Conservation (phyloP, 1,284 basidiomycete species). For the Austroboletus rostrupii region DNA sequence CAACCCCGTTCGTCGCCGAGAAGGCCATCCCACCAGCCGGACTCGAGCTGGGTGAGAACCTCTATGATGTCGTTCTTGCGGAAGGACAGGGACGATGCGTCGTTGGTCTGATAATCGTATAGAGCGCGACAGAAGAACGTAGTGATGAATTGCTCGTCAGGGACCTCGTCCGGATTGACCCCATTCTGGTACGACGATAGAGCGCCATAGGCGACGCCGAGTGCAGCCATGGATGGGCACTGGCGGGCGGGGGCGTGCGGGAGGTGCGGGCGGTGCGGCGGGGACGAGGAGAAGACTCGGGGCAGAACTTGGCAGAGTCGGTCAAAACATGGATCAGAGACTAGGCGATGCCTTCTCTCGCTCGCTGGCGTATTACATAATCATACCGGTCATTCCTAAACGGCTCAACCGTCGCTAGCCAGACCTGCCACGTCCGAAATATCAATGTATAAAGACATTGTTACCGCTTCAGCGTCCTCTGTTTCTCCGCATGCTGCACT, state of each 20-base stretch:
- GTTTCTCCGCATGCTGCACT: conserved; percentile 93
- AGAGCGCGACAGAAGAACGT: conserved; percentile 88
- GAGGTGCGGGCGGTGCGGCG: conserved; percentile 5
- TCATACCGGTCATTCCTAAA: conserved; percentile 8
- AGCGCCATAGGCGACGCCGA: conserved; percentile 22
- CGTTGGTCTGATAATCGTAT: conserved; percentile 89
- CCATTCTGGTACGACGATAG: conserved; percentile 19
- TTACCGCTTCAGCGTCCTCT: conserved; percentile 88
- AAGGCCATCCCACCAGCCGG: conserved; percentile 99
- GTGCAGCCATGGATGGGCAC: conserved; percentile 24
- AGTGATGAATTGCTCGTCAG: conserved; percentile 57
- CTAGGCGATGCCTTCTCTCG: conserved; percentile 8
- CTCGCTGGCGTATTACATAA: conserved; percentile 23
- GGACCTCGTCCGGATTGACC: conserved; percentile 25
- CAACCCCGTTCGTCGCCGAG: conserved; percentile 88
- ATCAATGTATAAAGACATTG: neutral
- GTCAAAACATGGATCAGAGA: conserved; percentile 12
- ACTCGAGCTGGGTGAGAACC: conserved; percentile 86
- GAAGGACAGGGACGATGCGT: conserved; percentile 87
- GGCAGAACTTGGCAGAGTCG: conserved; percentile 11
- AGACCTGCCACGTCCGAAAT: conserved; percentile 14
- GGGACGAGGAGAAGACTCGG: conserved; percentile 11
- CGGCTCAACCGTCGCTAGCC: conserved; percentile 13
- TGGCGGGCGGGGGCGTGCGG: neutral
- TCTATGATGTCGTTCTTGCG: conserved; percentile 87